Evolutionary conservation across 2,329 filamentous ascomycete genomes (phyloP).

Genomic region (Lasiodiplodia sp.): DNA sequence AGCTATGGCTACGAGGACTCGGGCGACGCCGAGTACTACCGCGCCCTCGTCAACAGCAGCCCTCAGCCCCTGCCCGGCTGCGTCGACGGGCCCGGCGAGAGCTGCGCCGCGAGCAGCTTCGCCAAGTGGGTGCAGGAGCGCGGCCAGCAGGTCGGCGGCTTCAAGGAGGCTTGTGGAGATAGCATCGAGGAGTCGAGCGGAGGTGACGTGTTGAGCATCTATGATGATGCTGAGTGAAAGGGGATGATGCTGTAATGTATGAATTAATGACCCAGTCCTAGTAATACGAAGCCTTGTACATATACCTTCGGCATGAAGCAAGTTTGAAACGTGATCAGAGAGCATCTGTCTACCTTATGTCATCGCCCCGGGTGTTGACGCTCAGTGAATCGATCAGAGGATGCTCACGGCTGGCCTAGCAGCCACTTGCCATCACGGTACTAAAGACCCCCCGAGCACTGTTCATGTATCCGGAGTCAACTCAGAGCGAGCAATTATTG

Average conservation of each 20-base stretch:
- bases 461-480: too few species aligned
- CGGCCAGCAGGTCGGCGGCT: constrained; percentile 54
- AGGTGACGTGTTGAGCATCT: constrained; percentile 49
- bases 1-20: constrained; percentile 59
- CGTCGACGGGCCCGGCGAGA: constrained; percentile 59
- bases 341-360: too few species aligned
- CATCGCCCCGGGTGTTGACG: background rate
- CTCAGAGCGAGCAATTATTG: too few species aligned
- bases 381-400: background rate
- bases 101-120: constrained; percentile 56
- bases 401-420: too few species aligned
- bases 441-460: too few species aligned
- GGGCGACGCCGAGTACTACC: constrained; percentile 56
- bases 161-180: constrained; percentile 51
- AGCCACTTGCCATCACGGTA: too few species aligned
- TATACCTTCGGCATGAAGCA: too few species aligned
- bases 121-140: constrained; percentile 51
- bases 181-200: constrained; percentile 43
- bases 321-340: too few species aligned
- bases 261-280: background rate
- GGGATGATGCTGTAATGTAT: background rate
- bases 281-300: constrained; percentile 1
- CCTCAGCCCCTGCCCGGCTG: constrained; percentile 59
- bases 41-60: constrained; percentile 59
- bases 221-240: constrained; percentile 29